phyloP scores from a whole-genome alignment of 2,329 filamentous ascomycete species.

The Penicillium glabrum region DNA sequence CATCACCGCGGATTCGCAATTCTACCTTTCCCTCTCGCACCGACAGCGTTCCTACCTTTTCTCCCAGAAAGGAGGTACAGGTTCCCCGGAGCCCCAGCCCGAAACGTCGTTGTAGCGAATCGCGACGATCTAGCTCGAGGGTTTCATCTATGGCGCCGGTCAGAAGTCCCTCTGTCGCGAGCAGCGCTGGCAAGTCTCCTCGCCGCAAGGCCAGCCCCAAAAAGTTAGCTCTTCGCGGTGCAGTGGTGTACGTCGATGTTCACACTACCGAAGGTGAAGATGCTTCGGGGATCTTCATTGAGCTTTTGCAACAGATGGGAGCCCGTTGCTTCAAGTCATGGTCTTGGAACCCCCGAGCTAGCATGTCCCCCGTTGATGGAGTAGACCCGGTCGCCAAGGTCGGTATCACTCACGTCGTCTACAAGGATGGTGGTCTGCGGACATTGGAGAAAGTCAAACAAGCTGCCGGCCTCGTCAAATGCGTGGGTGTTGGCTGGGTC shows the following conservation, averaged over 20 bases:
- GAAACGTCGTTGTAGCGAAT: constrained; percentile 15
- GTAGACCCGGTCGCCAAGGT: constrained; percentile 51
- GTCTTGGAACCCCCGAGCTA: constrained; percentile 67
- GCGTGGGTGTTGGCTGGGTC: constrained; percentile 85
- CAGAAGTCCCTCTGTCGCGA: constrained; percentile 15
- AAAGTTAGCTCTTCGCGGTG: constrained; percentile 61
- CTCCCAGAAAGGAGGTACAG: constrained; percentile 28
- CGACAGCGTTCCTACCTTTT: constrained; percentile 21
- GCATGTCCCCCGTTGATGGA: constrained; percentile 35
- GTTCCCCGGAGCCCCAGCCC: constrained; percentile 19
- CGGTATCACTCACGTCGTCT: constrained; percentile 85
- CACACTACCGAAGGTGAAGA: constrained; percentile 79
- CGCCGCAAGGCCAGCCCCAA: constrained; percentile 23
- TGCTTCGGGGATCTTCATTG: constrained; percentile 76
- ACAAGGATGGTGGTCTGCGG: constrained; percentile 78
- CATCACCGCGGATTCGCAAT: constrained; percentile 30
- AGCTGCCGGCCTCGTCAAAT: constrained; percentile 72
- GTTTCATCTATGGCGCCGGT: constrained; percentile 6
- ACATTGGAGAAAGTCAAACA: constrained; percentile 79
- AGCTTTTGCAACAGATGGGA: constrained; percentile 77
- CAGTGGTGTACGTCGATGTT: constrained; percentile 79
- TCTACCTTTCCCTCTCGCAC: constrained; percentile 22
- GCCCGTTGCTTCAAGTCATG: constrained; percentile 75
- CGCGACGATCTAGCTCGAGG: constrained; percentile 14
- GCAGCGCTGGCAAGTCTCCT: constrained; percentile 31